phyloP scores from a whole-genome alignment of 352 stramenopile genomes.

The Phytopythium vexans region DNA sequence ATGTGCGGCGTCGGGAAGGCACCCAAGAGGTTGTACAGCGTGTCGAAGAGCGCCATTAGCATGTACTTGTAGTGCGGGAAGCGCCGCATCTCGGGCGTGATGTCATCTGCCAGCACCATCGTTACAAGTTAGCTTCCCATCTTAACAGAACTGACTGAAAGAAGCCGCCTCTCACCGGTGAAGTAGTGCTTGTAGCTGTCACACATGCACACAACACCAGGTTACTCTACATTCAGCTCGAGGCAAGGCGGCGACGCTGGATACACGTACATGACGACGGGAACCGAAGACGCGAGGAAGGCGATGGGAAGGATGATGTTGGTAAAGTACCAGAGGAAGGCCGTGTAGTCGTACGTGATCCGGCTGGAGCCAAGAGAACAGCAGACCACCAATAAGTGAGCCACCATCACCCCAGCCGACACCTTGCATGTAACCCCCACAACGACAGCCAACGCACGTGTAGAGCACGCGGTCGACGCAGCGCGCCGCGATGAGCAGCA shows the following conservation, averaged over 20 bases:
- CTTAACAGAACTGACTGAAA: not conserved
- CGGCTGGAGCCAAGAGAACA: constrained; percentile 31
- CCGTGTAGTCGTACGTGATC: constrained; percentile 86
- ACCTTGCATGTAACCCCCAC: too few species aligned
- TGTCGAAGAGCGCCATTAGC: constrained; percentile 86
- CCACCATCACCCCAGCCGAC: constrained; percentile 1
- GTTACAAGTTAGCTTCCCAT: not conserved
- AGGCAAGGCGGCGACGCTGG: too few species aligned
- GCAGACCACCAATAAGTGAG: not conserved
- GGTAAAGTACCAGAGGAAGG: constrained; percentile 87
- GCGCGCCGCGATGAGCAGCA: constrained; percentile 71
- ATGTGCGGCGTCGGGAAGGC: constrained; percentile 85
- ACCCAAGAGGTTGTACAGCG: constrained; percentile 76
- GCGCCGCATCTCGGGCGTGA: constrained; percentile 74
- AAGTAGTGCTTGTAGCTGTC: constrained; percentile 80
- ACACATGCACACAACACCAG: not conserved
- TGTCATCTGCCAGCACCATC: constrained; percentile 49
- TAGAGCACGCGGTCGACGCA: constrained; percentile 85
- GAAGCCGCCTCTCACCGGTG: constrained; percentile 39
- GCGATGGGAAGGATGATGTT: constrained; percentile 79
- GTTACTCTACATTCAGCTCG: too few species aligned
- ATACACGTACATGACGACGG: constrained; percentile 70
- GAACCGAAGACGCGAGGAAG: constrained; percentile 73
- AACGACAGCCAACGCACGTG: constrained; percentile 47
- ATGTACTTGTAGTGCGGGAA: constrained; percentile 88